Evolutionary conservation across 202 grass and related monocot species (phyloP).

Genomic region (Dendrocalamus latiflorus): DNA sequence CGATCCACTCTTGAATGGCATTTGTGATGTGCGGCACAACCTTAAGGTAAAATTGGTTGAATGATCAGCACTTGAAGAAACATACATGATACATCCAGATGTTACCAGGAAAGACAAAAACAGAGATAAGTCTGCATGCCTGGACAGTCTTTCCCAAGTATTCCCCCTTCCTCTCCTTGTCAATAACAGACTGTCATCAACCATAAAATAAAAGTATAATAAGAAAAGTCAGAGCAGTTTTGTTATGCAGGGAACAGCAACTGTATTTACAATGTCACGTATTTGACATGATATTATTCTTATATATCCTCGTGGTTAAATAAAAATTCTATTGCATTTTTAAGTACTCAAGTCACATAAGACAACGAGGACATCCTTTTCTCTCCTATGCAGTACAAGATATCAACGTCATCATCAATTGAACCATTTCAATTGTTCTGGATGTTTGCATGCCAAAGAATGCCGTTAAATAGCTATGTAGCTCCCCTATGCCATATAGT

Average conservation of each 20-base stretch:
- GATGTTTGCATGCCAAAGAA: not conserved
- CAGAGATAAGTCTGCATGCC: slow-evolving; percentile 28
- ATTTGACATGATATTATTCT: slow-evolving; percentile 15
- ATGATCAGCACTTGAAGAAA: slow-evolving; percentile 18
- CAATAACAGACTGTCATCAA: slow-evolving; percentile 69
- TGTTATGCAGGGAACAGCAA: slow-evolving; percentile 31
- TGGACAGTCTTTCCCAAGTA: slow-evolving; percentile 94
- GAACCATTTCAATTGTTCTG: slow-evolving; percentile 1
- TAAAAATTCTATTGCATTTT: not conserved
- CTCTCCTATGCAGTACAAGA: slow-evolving; percentile 12
- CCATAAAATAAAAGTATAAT: slow-evolving; percentile 17
- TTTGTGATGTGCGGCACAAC: slow-evolving; percentile 92
- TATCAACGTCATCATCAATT: slow-evolving; percentile 7
- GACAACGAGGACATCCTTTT: slow-evolving; percentile 15
- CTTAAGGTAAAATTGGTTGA: slow-evolving; percentile 35
- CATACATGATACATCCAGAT: slow-evolving; percentile 21
- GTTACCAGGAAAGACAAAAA: slow-evolving; percentile 8
- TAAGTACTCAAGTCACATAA: slow-evolving; percentile 26
- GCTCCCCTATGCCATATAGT: not conserved
- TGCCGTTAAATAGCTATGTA: not conserved
- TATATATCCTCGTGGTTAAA: slow-evolving; percentile 19
- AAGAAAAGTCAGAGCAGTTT: slow-evolving; percentile 10
- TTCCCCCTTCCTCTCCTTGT: slow-evolving; percentile 85
- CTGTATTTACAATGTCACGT: not conserved
- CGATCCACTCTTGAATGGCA: slow-evolving; percentile 94